Base-by-base conservation (phyloP, 306 rosid genomes). In the Acacia melanoxylon region DNA sequence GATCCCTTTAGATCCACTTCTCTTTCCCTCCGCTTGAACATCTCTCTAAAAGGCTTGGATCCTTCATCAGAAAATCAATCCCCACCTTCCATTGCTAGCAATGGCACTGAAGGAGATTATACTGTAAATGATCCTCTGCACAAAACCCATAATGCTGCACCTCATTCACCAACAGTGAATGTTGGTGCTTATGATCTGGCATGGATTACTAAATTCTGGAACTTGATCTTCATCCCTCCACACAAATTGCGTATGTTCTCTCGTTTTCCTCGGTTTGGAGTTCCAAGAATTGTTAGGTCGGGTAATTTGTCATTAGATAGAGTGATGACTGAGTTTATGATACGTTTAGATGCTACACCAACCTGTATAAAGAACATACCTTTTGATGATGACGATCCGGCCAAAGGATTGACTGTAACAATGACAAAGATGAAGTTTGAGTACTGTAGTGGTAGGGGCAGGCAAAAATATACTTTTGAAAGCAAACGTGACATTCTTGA, bases 1-100 rank as follows among this genome's bases (percentile, higher is more conserved):
- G 99, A 96, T 83, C 99, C 98, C 71, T 96, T 92, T 87, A 85
- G 99, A 83, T 96, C 99, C 52, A 92, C 98, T 75, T 79, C 98
- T 72, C 86, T 93, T 66, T 90, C 97, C 48, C 89, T 96, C 31
- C 83, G 86, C 72, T 88, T 84, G 88, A 85, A 80, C 77, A 16
- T 96, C 61, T 92, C 86, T 29, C 87, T 96, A 80, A 80, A 91
- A 85, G 89, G 94, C 46, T 65, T 81, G 67, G 82, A 84, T 76
- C 86, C 88, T 14, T 78, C 84, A 31, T 83, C 76, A 67, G 92
- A 88, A 81, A 86, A 85, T 78, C 94, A 87, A 68, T 67, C 86
- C 67, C 24, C 72, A 22, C 76, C 83, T 65, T 71, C 89, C 25
- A 72, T 27, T 17, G 68, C 51, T 22, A 81, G 62, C 72, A 92